Conservation (phyloP, 192 early-diverging fungal genomes). For the Backusella luteola region DNA sequence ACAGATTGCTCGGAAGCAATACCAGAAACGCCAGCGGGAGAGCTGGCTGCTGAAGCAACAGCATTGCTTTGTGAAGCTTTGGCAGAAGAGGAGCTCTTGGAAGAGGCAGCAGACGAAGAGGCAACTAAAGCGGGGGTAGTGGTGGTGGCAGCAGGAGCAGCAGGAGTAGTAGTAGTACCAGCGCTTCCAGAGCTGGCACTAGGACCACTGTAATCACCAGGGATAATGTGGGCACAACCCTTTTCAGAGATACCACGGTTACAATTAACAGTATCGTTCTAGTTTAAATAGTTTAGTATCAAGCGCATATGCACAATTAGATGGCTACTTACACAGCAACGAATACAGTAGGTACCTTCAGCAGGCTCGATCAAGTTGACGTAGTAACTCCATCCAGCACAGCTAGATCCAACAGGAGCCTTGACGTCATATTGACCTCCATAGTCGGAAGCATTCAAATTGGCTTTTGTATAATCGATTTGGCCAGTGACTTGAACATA, state of each 20-base stretch:
- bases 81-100: not conserved
- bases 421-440: slow-evolving; percentile 52
- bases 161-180: not conserved
- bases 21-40: not conserved
- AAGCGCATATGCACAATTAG: not conserved
- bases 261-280: slow-evolving; percentile 38
- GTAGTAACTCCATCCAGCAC: slow-evolving; percentile 40
- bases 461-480: slow-evolving; percentile 41
- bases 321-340: slow-evolving; percentile 41
- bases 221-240: slow-evolving; percentile 45
- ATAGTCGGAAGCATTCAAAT: slow-evolving; percentile 36
- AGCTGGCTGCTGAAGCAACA: not conserved
- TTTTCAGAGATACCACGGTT: slow-evolving; percentile 43
- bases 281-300: not conserved
- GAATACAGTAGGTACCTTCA: slow-evolving; percentile 42
- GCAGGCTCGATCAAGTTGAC: slow-evolving; percentile 46
- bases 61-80: not conserved
- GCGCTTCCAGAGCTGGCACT: not conserved
- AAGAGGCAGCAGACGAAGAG: not conserved
- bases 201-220: slow-evolving; percentile 47
- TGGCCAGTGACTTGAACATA: slow-evolving; percentile 61
- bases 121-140: not conserved
- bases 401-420: slow-evolving; percentile 43
- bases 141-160: not conserved
- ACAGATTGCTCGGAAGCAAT: not conserved